Base-by-base conservation (phyloP, 2,329 filamentous ascomycete genomes). In the Eurotiales sp. region DNA sequence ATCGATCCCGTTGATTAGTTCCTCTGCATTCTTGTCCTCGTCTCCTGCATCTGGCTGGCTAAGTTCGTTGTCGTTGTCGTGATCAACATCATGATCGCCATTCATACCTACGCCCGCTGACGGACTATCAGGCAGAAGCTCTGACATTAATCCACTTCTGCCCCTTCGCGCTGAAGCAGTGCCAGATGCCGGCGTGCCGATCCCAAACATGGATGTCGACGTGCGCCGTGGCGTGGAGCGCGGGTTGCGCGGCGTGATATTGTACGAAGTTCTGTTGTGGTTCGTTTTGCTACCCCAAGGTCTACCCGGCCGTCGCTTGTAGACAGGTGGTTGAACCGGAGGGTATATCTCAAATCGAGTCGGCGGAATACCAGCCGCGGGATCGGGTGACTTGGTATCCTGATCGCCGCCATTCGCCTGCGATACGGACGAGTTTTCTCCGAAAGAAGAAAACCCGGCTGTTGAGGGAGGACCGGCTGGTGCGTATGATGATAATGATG, bases 311-410 rank as follows among this genome's bases (percentile, higher is more conserved):
- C 65, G 67, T 46, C 64, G 61, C 56, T 69, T 71, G 11, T 61
- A 54, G 5, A 64, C 55, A 10, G 68, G 65, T 4, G 64, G 60
- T 55, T 70, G 70, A 17, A 72, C 62, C 3, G 71, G 71, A 14
- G 71, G 71, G 54, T 65, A 72, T n/a, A 73, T 64, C 46, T 72
- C 70, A 27, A 72, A 73, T 49, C 71, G 62, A 53, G 69, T 69
- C 4, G 71, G 68, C 6, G 71, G 71, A 32, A 73, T 71, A 14
- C 63, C 64, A 5, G 60, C 64, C 8, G 64, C 63, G 34, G 69
- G 66, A 25, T 69, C 63, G 2, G 58, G 42, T 10, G 59, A 46
- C 7, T 51, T 55, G n/a, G n/a, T n/a, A n/a, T n/a, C n/a, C 3
- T 60, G 62, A 32, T 63, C 48, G 25, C n/a, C n/a, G n/a, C 67